Base-by-base conservation (phyloP, 345 rosid species). In the Citrus reticulata region DNA sequence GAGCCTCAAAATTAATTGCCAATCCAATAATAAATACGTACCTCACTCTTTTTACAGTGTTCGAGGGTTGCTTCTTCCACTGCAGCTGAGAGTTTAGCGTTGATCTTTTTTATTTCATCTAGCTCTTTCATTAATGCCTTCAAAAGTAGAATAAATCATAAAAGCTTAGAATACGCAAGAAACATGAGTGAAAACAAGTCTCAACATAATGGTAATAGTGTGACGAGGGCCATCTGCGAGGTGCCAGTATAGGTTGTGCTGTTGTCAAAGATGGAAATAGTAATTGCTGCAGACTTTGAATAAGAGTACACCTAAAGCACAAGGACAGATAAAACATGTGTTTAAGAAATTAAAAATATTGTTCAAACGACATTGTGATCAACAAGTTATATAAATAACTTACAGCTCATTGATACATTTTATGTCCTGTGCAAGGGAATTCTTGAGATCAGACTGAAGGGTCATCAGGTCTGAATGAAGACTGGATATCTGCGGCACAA, bases 251-350 rank as follows among this genome's bases (percentile, higher is more conserved):
- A 29, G 97, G 99, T 66, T 93, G 99, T 14, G 99, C 97, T 37
- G 98, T 96, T 58, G 98, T 94, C 58, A 97, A 96, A 80, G 99
- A 96, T 60, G 99, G 95, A 86, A 96, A 96, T 37, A 93, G 87
- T 73, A 93, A 76, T 76, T 93, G 99, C 88, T 93, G 99, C 86
- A 94, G 81, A 77, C 87, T 96, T 69, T 93, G 93, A 84, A 93
- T 91, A 66, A 94, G 89, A 19, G 88, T 91, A 82, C 97, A 93
- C 90, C 98, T 93, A 77, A 39, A 27, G 63, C 37, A 83, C 58
- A 25, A 35, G 54, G 9, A 77, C 61, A 39, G 46, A 60, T 71
- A 34, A 64, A 27, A 68, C 63, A 77, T 35, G 24, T 1, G 51
- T 49, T 66, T 75, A 58, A 55, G 58, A 19, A 65, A 42, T 11